Evolutionary conservation across 2,329 filamentous ascomycete genomes (phyloP), one percentile per base, ranked within the genome.

Genomic region (Sphaerulina musiva): DNA sequence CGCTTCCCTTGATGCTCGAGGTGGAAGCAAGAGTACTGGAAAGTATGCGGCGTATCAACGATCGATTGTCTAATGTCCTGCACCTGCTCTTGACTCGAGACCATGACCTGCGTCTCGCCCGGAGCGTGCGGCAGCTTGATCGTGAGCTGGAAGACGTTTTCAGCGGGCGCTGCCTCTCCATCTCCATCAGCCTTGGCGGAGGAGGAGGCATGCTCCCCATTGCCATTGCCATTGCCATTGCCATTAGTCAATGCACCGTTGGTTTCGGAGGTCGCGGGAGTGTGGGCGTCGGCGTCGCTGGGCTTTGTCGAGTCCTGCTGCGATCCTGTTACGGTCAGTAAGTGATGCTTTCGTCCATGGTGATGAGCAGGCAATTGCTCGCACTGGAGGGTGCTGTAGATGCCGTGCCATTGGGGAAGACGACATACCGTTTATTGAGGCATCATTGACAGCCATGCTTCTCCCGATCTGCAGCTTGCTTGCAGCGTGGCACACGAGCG

Each of bases 1-100:
- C 87, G 86, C 73, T 87, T 78, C 63, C 89, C 89, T 56, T 88
- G 85, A 75, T 91, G 85, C 75, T 97, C 91, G 66, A 98, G 84
- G 74, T 98, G 93, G 77, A 98, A 98, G 78, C 93, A 98, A 50
- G 93, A 95, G 77, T 96, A 96, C 73, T 95, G 90, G 75, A 96
- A 93, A 48, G 92, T 95, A 56, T 86, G 80, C 4, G 93, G 93
- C 47, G 90, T 80, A 73, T 98, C 93, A 74, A 96, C 90, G 70
- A 98, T 87, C 59, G 91, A 92, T 74, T 97, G 93, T 62, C 93
- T 88, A 65, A 98, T 85, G 77, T 98, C 93, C 73, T 97, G 93
- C 58, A 97, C 86, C 72, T 96, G 92, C 75, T 98, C 95, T 78
- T 95, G 87, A 62, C 85, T 62, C 75, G 80, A 73, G 73, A 95